Percentiles rank a stretch among this genome's conserved stretches.
phyloP scores from a whole-genome alignment of 306 rosid genomes.

The Sicyos baderoa region DNA sequence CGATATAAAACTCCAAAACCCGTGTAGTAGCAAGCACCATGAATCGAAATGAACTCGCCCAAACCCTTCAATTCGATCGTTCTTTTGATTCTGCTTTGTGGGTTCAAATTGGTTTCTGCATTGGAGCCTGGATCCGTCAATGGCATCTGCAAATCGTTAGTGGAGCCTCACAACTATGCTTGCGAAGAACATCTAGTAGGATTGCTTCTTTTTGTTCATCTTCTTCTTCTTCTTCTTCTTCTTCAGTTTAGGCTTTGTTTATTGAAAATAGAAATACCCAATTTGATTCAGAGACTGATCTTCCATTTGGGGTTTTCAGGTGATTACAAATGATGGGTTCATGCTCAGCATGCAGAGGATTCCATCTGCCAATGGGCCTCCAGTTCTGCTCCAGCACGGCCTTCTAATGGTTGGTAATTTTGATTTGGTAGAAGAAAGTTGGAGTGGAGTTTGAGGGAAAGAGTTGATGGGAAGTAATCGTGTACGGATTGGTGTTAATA shows the following conservation, averaged over 20 bases:
- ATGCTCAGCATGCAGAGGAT: slow-evolving; percentile 68
- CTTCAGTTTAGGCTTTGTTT: neutral
- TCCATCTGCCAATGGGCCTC: slow-evolving; percentile 28
- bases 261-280: slow-evolving; percentile 13
- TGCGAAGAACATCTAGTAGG: slow-evolving; percentile 58
- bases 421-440: neutral
- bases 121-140: slow-evolving; percentile 1
- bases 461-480: no score
- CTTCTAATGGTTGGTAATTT: slow-evolving; percentile 49
- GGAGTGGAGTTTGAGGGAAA: no score
- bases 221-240: neutral
- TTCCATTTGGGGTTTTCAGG: slow-evolving; percentile 33
- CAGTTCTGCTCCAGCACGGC: slow-evolving; percentile 68
- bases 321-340: slow-evolving; percentile 59
- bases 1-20: slow-evolving; percentile 20
- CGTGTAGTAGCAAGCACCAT: neutral
- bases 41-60: slow-evolving; percentile 24
- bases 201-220: slow-evolving; percentile 1
- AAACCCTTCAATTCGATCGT: slow-evolving; percentile 22
- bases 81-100: slow-evolving; percentile 21
- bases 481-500: no score
- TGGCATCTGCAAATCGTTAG: slow-evolving; percentile 53
- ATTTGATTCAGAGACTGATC: neutral
- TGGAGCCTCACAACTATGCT: slow-evolving; percentile 44
- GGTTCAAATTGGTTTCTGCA: slow-evolving; percentile 20